Conservation (phyloP, 1,284 basidiomycete genomes). For the Pyrrhoderma noxium region DNA sequence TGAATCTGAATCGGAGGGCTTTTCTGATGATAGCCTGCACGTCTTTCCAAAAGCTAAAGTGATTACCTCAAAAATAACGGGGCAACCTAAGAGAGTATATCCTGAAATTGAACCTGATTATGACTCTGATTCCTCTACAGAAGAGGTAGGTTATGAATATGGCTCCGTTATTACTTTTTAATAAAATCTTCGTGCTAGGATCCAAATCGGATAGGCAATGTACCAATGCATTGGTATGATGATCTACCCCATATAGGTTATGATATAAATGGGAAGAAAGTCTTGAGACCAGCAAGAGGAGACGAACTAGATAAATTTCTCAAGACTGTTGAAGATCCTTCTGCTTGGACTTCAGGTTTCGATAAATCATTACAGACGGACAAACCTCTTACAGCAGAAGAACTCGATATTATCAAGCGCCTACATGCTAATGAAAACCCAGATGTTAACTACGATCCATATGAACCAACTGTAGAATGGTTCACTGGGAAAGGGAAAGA, state of each 20-base stretch:
- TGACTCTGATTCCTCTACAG: slow-evolving; percentile 94
- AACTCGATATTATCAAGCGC: slow-evolving; percentile 91
- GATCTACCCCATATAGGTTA: slow-evolving; percentile 99
- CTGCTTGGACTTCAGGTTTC: slow-evolving; percentile 89
- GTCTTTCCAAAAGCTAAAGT: slow-evolving; percentile 62
- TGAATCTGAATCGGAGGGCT: slow-evolving; percentile 27
- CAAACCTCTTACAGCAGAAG: slow-evolving; percentile 83
- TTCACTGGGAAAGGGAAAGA: slow-evolving; percentile 96
- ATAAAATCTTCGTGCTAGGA: slow-evolving; percentile 41
- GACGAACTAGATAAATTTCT: slow-evolving; percentile 99
- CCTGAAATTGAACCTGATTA: slow-evolving; percentile 95
- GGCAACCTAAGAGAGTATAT: slow-evolving; percentile 84
- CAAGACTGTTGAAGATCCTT: slow-evolving; percentile 87
- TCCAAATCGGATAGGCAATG: slow-evolving; percentile 90
- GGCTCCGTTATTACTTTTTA: slow-evolving; percentile 2
- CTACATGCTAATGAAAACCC: slow-evolving; percentile 90
- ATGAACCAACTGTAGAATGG: slow-evolving; percentile 93
- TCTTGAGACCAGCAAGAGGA: slow-evolving; percentile 89
- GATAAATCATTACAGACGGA: slow-evolving; percentile 87
- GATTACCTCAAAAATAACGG: slow-evolving; percentile 76
- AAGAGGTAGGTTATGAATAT: slow-evolving; percentile 64
- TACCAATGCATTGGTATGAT: slow-evolving; percentile 99
- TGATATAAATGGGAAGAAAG: slow-evolving; percentile 90
- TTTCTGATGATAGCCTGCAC: slow-evolving; percentile 34
- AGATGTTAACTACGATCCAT: slow-evolving; percentile 84